Percentiles rank a stretch among this genome's conserved stretches.
phyloP scores from a whole-genome alignment of 139 green algal genomes.

The Coelastrella sp. region DNA sequence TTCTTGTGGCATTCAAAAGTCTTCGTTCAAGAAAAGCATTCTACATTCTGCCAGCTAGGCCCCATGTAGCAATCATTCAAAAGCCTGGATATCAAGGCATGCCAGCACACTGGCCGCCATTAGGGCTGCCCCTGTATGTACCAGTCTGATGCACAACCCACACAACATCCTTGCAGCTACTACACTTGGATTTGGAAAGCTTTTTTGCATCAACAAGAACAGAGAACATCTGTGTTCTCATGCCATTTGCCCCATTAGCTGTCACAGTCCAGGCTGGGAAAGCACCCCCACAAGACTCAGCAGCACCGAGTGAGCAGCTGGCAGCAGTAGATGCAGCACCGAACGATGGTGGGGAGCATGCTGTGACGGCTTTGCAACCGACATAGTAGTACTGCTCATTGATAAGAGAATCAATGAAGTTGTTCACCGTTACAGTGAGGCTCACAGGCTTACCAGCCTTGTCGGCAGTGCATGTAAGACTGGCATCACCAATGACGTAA shows the following conservation, averaged over 20 bases:
- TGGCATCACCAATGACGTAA: background rate
- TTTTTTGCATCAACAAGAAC: background rate
- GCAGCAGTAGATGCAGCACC: background rate
- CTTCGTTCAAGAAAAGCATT: background rate
- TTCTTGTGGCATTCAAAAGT: background rate
- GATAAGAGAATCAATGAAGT: background rate
- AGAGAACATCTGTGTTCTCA: background rate
- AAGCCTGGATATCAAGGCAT: background rate
- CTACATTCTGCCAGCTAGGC: background rate
- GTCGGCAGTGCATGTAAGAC: background rate
- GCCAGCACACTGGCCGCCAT: background rate
- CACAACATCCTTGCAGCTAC: background rate
- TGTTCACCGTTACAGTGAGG: background rate
- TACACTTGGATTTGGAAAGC: background rate
- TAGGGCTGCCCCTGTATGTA: background rate
- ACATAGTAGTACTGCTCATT: background rate
- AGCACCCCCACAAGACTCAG: background rate
- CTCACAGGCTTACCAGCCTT: background rate
- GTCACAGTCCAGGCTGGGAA: background rate
- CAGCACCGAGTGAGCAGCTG: background rate
- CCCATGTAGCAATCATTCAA: background rate
- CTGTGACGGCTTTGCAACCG: background rate
- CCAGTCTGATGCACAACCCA: slow-evolving; percentile 1
- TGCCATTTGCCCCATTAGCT: background rate
- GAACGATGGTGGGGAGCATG: background rate